phyloP scores from a whole-genome alignment of 169 alveolate genomes.

The Toxoplasma gondii region DNA sequence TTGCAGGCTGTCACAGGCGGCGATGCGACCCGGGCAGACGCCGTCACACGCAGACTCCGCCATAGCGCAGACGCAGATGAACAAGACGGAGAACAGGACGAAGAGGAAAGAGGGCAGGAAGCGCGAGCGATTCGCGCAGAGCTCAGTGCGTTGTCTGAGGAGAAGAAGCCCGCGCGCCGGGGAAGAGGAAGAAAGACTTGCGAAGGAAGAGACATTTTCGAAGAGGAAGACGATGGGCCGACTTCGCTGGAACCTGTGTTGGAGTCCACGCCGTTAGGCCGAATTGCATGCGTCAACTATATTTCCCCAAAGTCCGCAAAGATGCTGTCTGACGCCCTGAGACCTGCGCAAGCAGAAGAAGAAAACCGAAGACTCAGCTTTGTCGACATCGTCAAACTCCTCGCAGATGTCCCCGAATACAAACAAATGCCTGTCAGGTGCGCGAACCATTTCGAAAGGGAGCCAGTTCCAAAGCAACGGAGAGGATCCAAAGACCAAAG shows the following conservation, averaged over 20 bases:
- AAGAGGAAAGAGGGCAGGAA: not conserved
- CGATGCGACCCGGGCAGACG: not conserved
- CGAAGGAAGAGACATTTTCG: not conserved
- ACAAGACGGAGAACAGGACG: not conserved
- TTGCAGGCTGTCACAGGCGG: not conserved
- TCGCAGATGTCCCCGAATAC: constrained; percentile 9
- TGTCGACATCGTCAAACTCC: constrained; percentile 25
- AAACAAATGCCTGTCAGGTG: constrained; percentile 53
- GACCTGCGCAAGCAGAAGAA: not conserved
- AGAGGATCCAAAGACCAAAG: too few relatives aligned
- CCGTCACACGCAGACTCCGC: not conserved
- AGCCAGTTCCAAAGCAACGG: too few relatives aligned
- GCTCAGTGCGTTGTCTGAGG: not conserved
- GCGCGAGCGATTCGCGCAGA: not conserved
- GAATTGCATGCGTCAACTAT: constrained; percentile 32
- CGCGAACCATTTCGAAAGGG: not conserved
- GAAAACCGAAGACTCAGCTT: not conserved
- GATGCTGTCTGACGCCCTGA: not conserved
- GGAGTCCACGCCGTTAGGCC: constrained; percentile 46
- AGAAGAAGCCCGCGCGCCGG: not conserved
- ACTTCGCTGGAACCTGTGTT: constrained; percentile 30
- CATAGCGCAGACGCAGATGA: not conserved
- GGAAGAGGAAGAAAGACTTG: constrained; percentile 5
- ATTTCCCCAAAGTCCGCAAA: constrained; percentile 25
- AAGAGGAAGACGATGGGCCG: not conserved